Evolutionary conservation across 306 rosid genomes (phyloP).

Genomic region (Aeschynomene evenia): DNA sequence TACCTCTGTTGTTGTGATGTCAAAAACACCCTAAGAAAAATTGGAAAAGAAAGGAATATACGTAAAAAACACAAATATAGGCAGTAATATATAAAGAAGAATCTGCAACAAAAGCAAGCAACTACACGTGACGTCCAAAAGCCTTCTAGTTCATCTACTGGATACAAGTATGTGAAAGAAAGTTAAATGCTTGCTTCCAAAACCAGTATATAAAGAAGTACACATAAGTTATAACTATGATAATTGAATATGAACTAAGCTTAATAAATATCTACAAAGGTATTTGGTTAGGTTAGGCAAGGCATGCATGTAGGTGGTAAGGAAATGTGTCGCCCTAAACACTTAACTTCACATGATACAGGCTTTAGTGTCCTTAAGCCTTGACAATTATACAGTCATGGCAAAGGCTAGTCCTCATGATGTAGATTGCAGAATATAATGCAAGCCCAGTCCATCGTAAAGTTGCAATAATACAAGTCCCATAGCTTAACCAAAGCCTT

Average conservation of each 20-base stretch:
- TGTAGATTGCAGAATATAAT: neutral
- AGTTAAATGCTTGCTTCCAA: neutral
- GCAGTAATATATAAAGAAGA: slow-evolving; percentile 1
- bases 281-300: neutral
- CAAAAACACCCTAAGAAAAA: slow-evolving; percentile 68
- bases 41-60: slow-evolving; percentile 6
- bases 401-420: neutral
- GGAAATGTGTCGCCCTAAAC: neutral
- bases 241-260: neutral
- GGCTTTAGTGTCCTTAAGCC: neutral
- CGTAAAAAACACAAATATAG: slow-evolving; percentile 17
- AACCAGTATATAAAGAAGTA: neutral
- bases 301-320: neutral
- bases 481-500: slow-evolving; percentile 5
- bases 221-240: neutral
- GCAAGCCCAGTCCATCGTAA: neutral
- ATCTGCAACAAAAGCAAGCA: slow-evolving; percentile 18
- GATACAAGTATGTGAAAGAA: slow-evolving; percentile 6
- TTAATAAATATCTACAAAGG: neutral
- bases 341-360: neutral
- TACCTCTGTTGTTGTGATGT: slow-evolving; percentile 90
- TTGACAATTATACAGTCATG: neutral
- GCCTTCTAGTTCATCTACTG: slow-evolving; percentile 8
- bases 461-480: neutral
- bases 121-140: neutral